Evolutionary conservation across 129 eudicot species (phyloP), one percentile per base, ranked within the genome.

Genomic region (Escallonia rubra): DNA sequence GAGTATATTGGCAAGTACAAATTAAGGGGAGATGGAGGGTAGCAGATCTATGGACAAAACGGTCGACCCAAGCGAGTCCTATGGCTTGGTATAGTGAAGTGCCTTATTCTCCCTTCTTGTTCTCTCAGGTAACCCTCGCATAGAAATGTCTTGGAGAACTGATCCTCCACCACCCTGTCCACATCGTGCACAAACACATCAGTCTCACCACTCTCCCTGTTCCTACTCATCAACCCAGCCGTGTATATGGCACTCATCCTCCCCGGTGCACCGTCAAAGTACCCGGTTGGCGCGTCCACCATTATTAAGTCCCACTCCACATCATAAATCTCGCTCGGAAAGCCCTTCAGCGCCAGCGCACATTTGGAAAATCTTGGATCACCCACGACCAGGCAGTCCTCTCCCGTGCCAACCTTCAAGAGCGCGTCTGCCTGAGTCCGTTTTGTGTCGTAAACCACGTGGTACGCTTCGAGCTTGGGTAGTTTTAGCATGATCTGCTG

Each of bases 231-330:
- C 97, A 90, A 84, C 43, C 97, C 97, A 3, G 92, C 95, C 3
- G 95, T 87, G 69, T 90, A 90, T 6, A 90, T 90, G 10, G 97
- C 95, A 14, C 87, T 76, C 97, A 90, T 90, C 71, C 97, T 70
- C 55, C 97, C 97, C 0, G 97, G 97, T 0, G 97, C 97, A 66
- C 87, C 95, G 46, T 84, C 97, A 43, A 87, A 74, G 63, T 90
- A 90, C 46, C 97, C 97, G 1, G 97, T 90, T 12, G 97, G 97
- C 34, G 97, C 97, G 61, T 90, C 97, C 80, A 90, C 97, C 97
- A 90, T 90, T 49, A 90, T 90, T 68, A 90, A 67, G 72, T 90
- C 97, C 95, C 97, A 90, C 13, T 83, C 69, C 6, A 77, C 80
- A 41, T 85, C 95, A 42, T 90, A 90, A 66, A 90, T 84, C 15